Evolutionary conservation across 495 filamentous ascomycete species (phyloP), one percentile per base, ranked within the genome.

Genomic region (Penicillium pancosmium): DNA sequence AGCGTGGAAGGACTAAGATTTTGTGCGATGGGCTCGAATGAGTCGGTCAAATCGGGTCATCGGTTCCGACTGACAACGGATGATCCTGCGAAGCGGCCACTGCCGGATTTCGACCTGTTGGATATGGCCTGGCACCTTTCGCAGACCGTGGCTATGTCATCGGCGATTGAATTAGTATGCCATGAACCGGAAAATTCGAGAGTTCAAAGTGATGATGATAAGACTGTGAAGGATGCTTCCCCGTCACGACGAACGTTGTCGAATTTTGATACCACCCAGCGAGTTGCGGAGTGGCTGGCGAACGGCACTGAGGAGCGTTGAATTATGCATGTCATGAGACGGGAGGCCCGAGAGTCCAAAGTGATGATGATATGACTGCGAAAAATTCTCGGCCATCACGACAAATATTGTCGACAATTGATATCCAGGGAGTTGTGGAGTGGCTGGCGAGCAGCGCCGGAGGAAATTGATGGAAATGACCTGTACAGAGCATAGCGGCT

Each of bases 41-140:
- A 46, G 41, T 7, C n/a, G 18, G 16, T 64, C 13, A 38, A 61
- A 21, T 59, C 61, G 2, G 61, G 61, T 15, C 21, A 61, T 27
- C 44, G 46, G 9, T 64, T 64, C 27, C 52, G 9, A 16, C 19
- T 64, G 16, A 51, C 23, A 3, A 64, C 61, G 1, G 18, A 56
- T 34, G 47, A 64, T 41, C 57, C 61, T n/a, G 21, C 18, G 4
- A 12, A 12, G 8, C 57, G 25, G 1, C 61, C 61, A 12, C 57
- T 64, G 15, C 61, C 61, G 11, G 61, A 49, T 44, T 60, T 47
- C 9, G 57, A 59, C 40, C 13, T 64, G 54, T 19, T 64, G 12
- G 61, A 64, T 15, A 56, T 64, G 52, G 41, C 52, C 16, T 64
- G 61, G 61, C 33, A 64, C 35, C 41, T 64, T 19, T 57, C 34